These are phyloP conservation scores for Plasmodium blacklocki DNA, from an alignment of 169 alveolate genomes.

Conservation along the genomic window DNA sequence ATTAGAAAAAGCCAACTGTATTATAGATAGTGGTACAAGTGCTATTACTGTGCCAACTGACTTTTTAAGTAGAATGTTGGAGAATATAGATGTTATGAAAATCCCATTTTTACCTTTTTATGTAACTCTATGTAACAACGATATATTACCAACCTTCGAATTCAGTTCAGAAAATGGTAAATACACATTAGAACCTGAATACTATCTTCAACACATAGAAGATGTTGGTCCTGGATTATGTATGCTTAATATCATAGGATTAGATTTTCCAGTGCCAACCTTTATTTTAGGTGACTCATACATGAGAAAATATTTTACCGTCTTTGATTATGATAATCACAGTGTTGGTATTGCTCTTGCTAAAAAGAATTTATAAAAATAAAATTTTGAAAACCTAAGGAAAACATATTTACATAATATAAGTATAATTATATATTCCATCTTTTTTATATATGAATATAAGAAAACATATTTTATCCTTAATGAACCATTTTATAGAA, in stretches of 20 bases:
- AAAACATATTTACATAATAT: background rate
- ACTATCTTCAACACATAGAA: slow-evolving; percentile 11
- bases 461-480: too few relatives aligned
- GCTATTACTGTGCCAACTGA: slow-evolving; percentile 39
- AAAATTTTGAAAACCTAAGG: background rate
- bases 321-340: slow-evolving; percentile 62
- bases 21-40: slow-evolving; percentile 69
- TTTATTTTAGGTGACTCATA: slow-evolving; percentile 73
- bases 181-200: slow-evolving; percentile 56
- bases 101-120: slow-evolving; percentile 46
- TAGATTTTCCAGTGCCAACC: slow-evolving; percentile 11
- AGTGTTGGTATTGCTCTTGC: slow-evolving; percentile 67
- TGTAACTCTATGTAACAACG: slow-evolving; percentile 14
- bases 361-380: slow-evolving; percentile 4
- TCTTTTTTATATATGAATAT: too few relatives aligned
- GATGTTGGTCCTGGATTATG: slow-evolving; percentile 8
- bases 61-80: slow-evolving; percentile 8
- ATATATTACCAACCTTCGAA: slow-evolving; percentile 22
- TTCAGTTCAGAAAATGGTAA: slow-evolving; percentile 9
- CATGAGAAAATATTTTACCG: slow-evolving; percentile 73
- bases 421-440: too few relatives aligned
- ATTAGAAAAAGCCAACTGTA: slow-evolving; percentile 14
- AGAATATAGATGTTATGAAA: slow-evolving; percentile 5
- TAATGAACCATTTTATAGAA: too few relatives aligned
- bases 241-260: background rate